Evolutionary conservation across 2,329 filamentous ascomycete genomes (phyloP).

Genomic region (Pseudohalonectria lignicola): DNA sequence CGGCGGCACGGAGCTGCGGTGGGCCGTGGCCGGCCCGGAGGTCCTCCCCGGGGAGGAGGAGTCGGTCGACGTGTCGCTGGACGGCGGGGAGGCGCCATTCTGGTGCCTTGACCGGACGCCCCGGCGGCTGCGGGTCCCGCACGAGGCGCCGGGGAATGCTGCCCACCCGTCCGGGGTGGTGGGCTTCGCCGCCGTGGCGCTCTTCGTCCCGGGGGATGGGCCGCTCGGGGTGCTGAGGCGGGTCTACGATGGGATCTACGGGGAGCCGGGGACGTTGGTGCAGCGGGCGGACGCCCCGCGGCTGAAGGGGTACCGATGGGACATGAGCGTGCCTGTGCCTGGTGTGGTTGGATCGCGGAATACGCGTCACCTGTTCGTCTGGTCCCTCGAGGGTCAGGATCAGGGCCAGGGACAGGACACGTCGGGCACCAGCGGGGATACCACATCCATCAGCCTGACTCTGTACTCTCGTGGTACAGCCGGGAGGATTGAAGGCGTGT

Average conservation of each 20-base stretch:
- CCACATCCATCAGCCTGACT: not conserved
- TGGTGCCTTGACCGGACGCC: conserved; percentile 55
- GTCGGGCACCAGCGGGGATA: no score
- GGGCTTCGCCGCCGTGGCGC: conserved; percentile 34
- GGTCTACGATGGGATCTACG: conserved; percentile 17
- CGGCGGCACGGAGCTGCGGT: conserved; percentile 46
- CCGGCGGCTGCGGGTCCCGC: conserved; percentile 42
- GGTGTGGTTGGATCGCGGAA: not conserved
- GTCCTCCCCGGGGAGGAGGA: no score
- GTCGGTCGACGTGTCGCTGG: conserved; percentile 12
- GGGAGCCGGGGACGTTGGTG: not conserved
- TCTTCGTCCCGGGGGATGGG: conserved; percentile 18
- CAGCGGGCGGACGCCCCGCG: not conserved
- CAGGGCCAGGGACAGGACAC: not conserved
- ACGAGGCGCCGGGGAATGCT: conserved; percentile 20
- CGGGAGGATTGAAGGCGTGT: not conserved
- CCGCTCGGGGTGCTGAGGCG: conserved; percentile 11
- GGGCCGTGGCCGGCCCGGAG: conserved; percentile 40
- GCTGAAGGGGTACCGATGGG: not conserved
- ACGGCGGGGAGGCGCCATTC: conserved; percentile 46
- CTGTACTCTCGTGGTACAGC: not conserved
- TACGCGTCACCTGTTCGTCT: not conserved
- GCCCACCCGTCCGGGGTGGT: conserved; percentile 38
- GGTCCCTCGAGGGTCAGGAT: not conserved
- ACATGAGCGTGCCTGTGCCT: not conserved